Base-by-base conservation (phyloP, 495 filamentous ascomycete genomes). In the Talaromyces adpressus region DNA sequence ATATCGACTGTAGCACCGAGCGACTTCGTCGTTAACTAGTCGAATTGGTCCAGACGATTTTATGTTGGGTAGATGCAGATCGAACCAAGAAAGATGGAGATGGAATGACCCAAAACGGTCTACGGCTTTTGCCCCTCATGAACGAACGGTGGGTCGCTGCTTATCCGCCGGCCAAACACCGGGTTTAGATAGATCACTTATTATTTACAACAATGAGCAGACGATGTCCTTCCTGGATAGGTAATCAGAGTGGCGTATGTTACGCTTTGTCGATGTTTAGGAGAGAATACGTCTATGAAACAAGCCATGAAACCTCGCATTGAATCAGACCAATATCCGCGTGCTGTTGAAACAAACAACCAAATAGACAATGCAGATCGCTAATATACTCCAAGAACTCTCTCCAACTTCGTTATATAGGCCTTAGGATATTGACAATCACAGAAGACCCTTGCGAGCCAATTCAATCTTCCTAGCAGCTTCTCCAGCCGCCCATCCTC, bases 381-480 rank as follows among this genome's bases (percentile, higher is more conserved):
- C 52, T 56, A 56, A 56, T 27, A 56, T 56, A 56, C 22, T 56
- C 52, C 51, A 53, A 25, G 25, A 29, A 54, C 11, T 54, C 25
- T 54, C 22, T 16, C 52, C 6, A 20, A 4, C 41, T 47, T 47
- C n/a, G 2, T 27, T 27, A 27, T 27, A 27, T 4, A 27, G 25
- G 25, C 25, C 25, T 2, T 4, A 27, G 25, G 25, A 27, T 27
- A 27, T 27, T 27, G n/a, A 53, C 9, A 29, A 56, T 56, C 52
- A 56, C 62, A 97, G 73, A 71, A 95, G 66, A 32, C 91, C 92
- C 79, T 96, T 92, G 66, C 90, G 81, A 47, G 88, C 91, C 72
- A 93, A 80, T 71, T 92, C 89, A 62, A 94, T 82, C 74, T 92
- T 92, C 67, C 91, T 80, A 60, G 83, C 83, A 45, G 90, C 85